Conservation (phyloP, 2,329 filamentous ascomycete genomes). For the Colletotrichum liaoningense region DNA sequence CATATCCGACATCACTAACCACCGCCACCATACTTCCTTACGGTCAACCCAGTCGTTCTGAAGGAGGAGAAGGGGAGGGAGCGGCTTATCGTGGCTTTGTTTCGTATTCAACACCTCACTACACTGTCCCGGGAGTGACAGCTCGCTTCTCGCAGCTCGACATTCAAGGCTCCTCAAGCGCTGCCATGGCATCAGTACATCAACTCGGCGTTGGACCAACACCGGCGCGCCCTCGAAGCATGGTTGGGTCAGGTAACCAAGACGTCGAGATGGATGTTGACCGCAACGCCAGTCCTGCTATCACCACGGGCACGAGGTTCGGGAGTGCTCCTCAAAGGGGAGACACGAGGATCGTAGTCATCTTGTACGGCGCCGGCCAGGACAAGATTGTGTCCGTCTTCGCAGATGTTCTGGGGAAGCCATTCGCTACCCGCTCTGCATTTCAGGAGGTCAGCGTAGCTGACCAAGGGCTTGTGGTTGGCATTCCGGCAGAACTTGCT, state of each 20-base stretch:
- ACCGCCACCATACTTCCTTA: conserved; percentile 33
- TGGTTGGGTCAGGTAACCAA: conserved; percentile 40
- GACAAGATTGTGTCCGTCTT: conserved; percentile 80
- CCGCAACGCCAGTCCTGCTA: conserved; percentile 47
- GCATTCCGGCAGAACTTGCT: conserved; percentile 69
- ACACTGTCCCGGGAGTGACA: conserved; percentile 13
- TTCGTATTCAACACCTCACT: background rate
- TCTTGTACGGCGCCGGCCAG: conserved; percentile 78
- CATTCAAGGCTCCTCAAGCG: conserved; percentile 13
- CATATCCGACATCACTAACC: conserved; percentile 3
- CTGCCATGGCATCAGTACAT: conserved; percentile 52
- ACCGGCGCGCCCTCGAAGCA: conserved; percentile 41
- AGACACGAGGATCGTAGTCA: conserved; percentile 69
- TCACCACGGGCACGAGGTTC: conserved; percentile 52
- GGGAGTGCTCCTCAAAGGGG: conserved; percentile 61
- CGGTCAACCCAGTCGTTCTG: conserved; percentile 8
- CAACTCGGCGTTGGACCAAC: conserved; percentile 49
- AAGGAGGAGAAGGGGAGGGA: conserved; percentile 35
- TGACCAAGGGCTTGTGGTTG: conserved; percentile 75
- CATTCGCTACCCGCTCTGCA: conserved; percentile 68
- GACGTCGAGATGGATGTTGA: conserved; percentile 49
- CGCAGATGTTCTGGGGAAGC: conserved; percentile 83
- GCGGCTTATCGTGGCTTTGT: conserved; percentile 15
- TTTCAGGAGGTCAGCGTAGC: conserved; percentile 65
- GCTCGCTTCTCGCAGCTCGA: conserved; percentile 31